Conservation (phyloP, 352 stramenopile species). For the Lagenidium giganteum region DNA sequence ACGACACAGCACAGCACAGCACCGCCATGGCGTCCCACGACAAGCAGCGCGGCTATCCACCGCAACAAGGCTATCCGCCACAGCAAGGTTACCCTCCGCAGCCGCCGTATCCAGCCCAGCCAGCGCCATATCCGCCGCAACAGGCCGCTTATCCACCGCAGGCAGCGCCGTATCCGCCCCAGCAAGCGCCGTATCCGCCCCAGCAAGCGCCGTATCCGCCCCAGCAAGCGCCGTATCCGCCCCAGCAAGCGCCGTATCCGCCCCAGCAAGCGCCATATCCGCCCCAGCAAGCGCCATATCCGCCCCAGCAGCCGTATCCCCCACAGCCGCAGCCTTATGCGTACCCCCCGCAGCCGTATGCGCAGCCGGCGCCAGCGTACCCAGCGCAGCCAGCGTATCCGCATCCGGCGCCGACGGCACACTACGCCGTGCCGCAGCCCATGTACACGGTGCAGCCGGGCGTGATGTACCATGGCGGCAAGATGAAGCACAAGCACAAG, state of each 20-base stretch:
- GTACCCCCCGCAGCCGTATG: conserved; percentile 16
- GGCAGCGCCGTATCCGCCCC: conserved; percentile 13
- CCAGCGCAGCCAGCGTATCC: too few species aligned
- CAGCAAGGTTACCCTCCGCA: conserved; percentile 33
- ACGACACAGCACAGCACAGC: too few species aligned
- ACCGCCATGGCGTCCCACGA: too few species aligned
- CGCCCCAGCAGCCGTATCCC: conserved; percentile 15
- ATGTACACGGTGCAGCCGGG: conserved; percentile 22
- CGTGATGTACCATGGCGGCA: conserved; percentile 20
- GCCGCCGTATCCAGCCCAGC: conserved; percentile 25
- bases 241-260: conserved; percentile 20
- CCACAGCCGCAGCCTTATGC: conserved; percentile 10
- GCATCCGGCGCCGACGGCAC: too few species aligned
- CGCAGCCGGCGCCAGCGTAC: conserved; percentile 13
- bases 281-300: conserved; percentile 16
- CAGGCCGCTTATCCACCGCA: conserved; percentile 18
- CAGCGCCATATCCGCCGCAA: conserved; percentile 23
- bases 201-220: too few species aligned
- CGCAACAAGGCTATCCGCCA: conserved; percentile 24
- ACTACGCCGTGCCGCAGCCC: conserved; percentile 15
- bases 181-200: too few species aligned
- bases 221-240: too few species aligned
- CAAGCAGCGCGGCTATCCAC: conserved; percentile 28
- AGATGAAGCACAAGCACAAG: conserved; percentile 21
- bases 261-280: conserved; percentile 24